Percentiles rank a stretch among this genome's conserved stretches.
phyloP scores from a whole-genome alignment of 805 yeast species.

The Candida sithepensis region DNA sequence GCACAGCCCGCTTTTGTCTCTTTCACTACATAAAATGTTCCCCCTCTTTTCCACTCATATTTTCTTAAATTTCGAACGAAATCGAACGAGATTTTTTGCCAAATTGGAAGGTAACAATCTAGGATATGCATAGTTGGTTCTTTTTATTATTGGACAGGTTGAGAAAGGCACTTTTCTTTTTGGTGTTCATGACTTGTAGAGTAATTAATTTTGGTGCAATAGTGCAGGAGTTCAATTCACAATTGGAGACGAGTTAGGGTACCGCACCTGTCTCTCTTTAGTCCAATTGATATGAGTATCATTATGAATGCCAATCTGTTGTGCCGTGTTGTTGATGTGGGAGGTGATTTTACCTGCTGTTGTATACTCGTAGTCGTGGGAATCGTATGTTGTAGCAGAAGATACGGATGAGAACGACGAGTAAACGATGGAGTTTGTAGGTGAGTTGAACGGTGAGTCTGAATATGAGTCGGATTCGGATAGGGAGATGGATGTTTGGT shows the following conservation, averaged over 20 bases:
- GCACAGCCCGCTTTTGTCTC: neutral
- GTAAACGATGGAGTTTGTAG: constrained; percentile 31
- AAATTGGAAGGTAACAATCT: too few relatives aligned
- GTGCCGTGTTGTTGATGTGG: neutral
- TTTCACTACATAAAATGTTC: too few relatives aligned
- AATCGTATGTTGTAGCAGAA: constrained; percentile 28
- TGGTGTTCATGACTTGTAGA: too few relatives aligned
- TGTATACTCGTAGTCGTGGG: constrained; percentile 22
- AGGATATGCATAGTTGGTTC: too few relatives aligned
- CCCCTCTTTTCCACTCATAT: too few relatives aligned
- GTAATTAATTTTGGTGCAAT: too few relatives aligned
- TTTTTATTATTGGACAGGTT: too few relatives aligned
- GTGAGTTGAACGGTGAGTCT: constrained; percentile 28
- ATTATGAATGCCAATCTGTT: neutral
- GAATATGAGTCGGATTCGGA: constrained; percentile 20
- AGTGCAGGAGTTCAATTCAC: neutral
- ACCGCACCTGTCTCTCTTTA: constrained; percentile 7
- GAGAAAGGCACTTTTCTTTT: too few relatives aligned
- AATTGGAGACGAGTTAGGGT: constrained; percentile 26
- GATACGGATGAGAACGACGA: constrained; percentile 32
- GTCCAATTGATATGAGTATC: neutral
- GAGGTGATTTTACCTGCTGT: neutral
- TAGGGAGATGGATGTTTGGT: constrained; percentile 6
- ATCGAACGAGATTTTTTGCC: neutral
- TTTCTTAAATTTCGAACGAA: neutral